Evolutionary conservation across 2,329 filamentous ascomycete species (phyloP).

Genomic region (Didymellaceae sp.): DNA sequence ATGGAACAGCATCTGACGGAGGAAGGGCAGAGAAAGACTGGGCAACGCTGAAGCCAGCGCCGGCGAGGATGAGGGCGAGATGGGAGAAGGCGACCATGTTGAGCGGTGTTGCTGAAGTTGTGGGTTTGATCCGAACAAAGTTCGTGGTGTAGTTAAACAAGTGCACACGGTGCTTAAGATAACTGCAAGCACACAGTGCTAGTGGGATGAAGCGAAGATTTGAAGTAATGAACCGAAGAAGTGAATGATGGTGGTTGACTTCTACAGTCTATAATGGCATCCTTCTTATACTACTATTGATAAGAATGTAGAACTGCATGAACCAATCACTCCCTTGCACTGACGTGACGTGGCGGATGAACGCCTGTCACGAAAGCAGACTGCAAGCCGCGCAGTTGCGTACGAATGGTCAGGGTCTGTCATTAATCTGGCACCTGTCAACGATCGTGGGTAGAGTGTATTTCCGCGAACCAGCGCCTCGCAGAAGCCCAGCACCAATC

Average conservation of each 20-base stretch:
- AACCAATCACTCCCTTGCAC: background rate
- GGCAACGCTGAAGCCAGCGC: constrained; percentile 13
- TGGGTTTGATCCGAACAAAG: background rate
- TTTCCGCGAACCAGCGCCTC: constrained; percentile 6
- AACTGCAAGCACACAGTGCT: constrained; percentile 18
- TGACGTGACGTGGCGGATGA: constrained; percentile 12
- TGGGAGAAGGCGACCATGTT: constrained; percentile 19
- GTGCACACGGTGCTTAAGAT: constrained; percentile 1
- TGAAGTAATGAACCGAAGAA: constrained; percentile 10
- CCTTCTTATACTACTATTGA: background rate
- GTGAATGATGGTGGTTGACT: constrained; percentile 10
- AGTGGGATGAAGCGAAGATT: constrained; percentile 3
- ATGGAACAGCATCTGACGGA: constrained; percentile 1
- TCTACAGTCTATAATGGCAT: background rate
- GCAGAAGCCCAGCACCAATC: background rate
- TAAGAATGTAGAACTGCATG: background rate
- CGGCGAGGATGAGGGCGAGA: constrained; percentile 11
- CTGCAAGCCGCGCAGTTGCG: constrained; percentile 5
- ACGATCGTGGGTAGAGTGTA: background rate
- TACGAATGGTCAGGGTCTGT: constrained; percentile 3
- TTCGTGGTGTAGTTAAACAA: background rate
- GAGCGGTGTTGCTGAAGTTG: background rate
- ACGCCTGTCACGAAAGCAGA: background rate
- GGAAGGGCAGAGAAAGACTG: constrained; percentile 4
- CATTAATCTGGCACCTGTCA: constrained; percentile 18